Evolutionary conservation across 805 yeast species (phyloP), one percentile per base, ranked within the genome.

Genomic region (Lipomyces yamadae): DNA sequence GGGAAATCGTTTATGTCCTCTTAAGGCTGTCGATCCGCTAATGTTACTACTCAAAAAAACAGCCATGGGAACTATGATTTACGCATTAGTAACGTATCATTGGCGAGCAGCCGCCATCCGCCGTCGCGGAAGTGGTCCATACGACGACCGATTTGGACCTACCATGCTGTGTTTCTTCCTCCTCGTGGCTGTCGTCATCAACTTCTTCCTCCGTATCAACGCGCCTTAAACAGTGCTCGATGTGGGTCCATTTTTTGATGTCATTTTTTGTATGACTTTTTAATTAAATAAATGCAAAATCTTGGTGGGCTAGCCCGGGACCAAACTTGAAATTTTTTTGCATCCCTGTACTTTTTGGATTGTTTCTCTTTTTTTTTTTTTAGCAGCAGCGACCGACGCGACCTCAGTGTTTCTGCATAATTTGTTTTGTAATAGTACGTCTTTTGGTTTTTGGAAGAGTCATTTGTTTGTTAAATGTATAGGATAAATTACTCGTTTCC

Each of bases 61-160:
- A 67, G 97, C 99, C 70, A 94, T 95, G 98, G 92, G 91, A 71
- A 94, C 99, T 32, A 95, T 95, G 99, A 84, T 89, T 2, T 95
- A 95, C 75, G 99, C 99, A 1, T 84, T 95, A 69, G 85, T 92
- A 58, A 95, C 98, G 11, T 95, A 95, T 79, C 99, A 95, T 80
- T 96, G 99, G 99, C 91, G 99, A 83, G 99, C 99, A 1, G 92
- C 93, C 77, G 99, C 99, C 67, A 95, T 95, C 73, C 88, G 99
- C 79, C 85, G 94, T 80, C 88, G 98, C 80, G 99, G 99, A 54
- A 87, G 97, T 13, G 99, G 99, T 58, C 99, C 99, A n/a, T 95
- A 95, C 77, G 99, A 95, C 76, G 99, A 95, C 80, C 87, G 99
- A 77, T 89, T 95, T 73, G 99, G 99, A 56, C 99, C 99, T 58